Evolutionary conservation across 352 stramenopile species (phyloP), one percentile per base, ranked within the genome.

Genomic region (Globisporangium takayamanum): DNA sequence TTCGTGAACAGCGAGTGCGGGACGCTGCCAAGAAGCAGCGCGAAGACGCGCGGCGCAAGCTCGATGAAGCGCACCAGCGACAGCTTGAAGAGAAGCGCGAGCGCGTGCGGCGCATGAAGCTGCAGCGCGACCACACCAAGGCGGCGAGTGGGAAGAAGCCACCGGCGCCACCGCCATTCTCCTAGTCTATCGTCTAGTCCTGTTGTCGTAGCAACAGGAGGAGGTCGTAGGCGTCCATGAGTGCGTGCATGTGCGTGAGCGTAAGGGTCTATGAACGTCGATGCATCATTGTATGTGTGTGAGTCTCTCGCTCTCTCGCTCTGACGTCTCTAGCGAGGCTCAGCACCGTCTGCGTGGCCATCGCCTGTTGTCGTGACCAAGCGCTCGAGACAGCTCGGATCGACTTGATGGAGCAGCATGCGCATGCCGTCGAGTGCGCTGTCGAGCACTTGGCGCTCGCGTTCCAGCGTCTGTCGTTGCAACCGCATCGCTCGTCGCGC

Each of bases 61-160:
- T 89, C 7, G 80, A 89, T 52, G 73, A 85, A 51, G 71, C 64
- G 2, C 79, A 92, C 25, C 74, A 88, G 16, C 72, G 77, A 60
- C 76, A 92, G 28, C 72, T 87, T 50, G 82, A 86, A 18, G 78
- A 81, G 53, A 89, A 86, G 47, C 72, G 71, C 28, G 79, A 89
- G 63, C 79, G 78, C 46, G 80, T 89, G 28, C 67, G 68, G 18
- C 76, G 78, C 11, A 86, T 89, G 55, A 73, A 73, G 55, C 64
- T 76, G 63, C 70, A 87, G 62, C 77, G 73, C 18, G 65, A 67
- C 28, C 62, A 54, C 58, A 74, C 63, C 57, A 60, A 57, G 42
- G n/a, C 39, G 3, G 20, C 53, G 52, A 68, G 30, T n/a, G 60
- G 67, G 39, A 52, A 57, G 37, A 59, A 65, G 39, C 57, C 50